Evolutionary conservation across 164 flowering plant genomes (phyloP), one percentile per base, ranked within the genome.

Genomic region (Chimonanthus praecox): DNA sequence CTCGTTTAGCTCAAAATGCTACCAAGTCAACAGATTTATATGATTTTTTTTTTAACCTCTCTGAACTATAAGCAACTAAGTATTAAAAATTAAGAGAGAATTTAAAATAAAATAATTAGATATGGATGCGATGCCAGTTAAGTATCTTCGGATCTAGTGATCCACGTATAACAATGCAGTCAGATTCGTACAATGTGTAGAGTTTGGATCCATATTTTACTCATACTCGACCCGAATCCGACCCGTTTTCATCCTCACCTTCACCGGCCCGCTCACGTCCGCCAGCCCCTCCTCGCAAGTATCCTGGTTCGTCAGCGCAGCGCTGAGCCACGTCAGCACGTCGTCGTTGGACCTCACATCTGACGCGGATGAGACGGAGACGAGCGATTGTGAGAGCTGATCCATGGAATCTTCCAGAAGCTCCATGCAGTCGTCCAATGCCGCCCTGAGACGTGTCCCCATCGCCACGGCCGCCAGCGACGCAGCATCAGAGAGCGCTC

Each of bases 291-390:
- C 98, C 78, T 76, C 51, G 72, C 99, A 95, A 50, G 98, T 93
- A 89, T 92, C 99, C 69, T 93, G 97, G 69, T 93, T 93, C 5
- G 99, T 95, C 73, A 95, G 71, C 4, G 99, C 92, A 1, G 97
- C 87, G 81, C 94, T 90, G 58, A 95, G 88, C 99, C 99, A 95
- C 70, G 98, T 95, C 86, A 85, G 3, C 78, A 90, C 94, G 79
- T 95, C 98, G 45, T 84, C 79, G 0, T 5, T 82, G 88, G 54
- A n/a, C 54, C 49, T 54, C 49, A 58, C 45, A 9, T 3, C 47
- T 64, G 3, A 47, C 9, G 5, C 58, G 61, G 49, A 11, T 5
- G 71, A 54, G 64, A 87, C 80, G 69, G 89, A 75, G 77, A 9
- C 8, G 20, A 94, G 83, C 1, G 98, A 85, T 3, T 82, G 81